Evolutionary conservation across 306 rosid genomes (phyloP).

Genomic region (Vigna mungo): DNA sequence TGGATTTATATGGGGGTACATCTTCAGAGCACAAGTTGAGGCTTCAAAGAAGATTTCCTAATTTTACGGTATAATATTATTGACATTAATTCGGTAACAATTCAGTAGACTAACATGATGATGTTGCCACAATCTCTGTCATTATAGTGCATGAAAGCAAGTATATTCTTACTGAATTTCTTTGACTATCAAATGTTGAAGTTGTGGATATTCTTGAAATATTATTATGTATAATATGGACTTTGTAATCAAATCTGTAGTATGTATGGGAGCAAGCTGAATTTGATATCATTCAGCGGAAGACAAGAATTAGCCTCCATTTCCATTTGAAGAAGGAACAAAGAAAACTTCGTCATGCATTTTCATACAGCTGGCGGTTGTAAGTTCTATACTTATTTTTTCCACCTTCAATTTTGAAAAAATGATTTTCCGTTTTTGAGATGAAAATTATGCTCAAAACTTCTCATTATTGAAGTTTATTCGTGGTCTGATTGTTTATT

Average conservation of each 20-base stretch:
- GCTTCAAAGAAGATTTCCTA: slow-evolving; percentile 85
- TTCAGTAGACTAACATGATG: slow-evolving; percentile 29
- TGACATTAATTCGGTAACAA: slow-evolving; percentile 24
- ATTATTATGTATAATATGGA: slow-evolving; percentile 27
- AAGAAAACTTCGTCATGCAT: slow-evolving; percentile 80
- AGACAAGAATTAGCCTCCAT: slow-evolving; percentile 91
- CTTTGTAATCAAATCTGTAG: slow-evolving; percentile 58
- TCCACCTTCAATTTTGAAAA: slow-evolving; percentile 25
- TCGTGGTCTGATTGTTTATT: slow-evolving; percentile 6
- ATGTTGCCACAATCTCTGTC: slow-evolving; percentile 18
- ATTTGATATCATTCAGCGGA: slow-evolving; percentile 81
- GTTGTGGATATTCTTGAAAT: slow-evolving; percentile 4
- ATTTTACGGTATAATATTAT: slow-evolving; percentile 73
- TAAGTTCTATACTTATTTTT: slow-evolving; percentile 52
- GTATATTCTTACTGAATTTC: slow-evolving; percentile 12
- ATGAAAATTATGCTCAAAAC: slow-evolving; percentile 16
- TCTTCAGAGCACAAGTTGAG: slow-evolving; percentile 82
- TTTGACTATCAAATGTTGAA: slow-evolving; percentile 11
- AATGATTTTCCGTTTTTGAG: neutral
- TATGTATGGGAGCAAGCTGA: slow-evolving; percentile 97
- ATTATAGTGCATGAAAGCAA: neutral
- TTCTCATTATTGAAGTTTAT: neutral
- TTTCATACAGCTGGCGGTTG: slow-evolving; percentile 96
- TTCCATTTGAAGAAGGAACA: slow-evolving; percentile 76
- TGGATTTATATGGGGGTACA: slow-evolving; percentile 95